phyloP scores from a whole-genome alignment of 2,329 filamentous ascomycete species.

The Magnaporthiopsis rhizophila region DNA sequence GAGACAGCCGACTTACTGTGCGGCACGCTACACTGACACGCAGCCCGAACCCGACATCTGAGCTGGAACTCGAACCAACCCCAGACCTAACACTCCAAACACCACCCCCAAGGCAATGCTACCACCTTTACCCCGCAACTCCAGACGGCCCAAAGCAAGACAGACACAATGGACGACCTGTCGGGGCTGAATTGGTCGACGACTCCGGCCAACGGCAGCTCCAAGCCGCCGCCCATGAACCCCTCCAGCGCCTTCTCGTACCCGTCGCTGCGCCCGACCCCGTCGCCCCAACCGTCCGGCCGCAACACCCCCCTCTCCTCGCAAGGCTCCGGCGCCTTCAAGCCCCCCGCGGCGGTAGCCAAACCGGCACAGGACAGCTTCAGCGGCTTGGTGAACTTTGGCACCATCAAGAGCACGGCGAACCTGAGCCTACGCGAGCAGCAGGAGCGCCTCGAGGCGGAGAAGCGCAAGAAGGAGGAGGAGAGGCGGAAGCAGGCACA shows the following conservation, averaged over 20 bases:
- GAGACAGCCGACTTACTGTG: background rate
- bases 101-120: background rate
- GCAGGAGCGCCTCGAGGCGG: slow-evolving; percentile 56
- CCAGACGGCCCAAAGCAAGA: slow-evolving; percentile 1
- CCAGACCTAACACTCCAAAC: background rate
- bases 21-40: background rate
- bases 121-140: background rate
- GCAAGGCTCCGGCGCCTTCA: slow-evolving; percentile 39
- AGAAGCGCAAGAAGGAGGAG: slow-evolving; percentile 65
- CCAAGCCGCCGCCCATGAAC: slow-evolving; percentile 36
- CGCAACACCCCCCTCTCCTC: slow-evolving; percentile 48
- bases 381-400: slow-evolving; percentile 62
- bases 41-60: background rate
- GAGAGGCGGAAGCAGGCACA: slow-evolving; percentile 65
- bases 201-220: slow-evolving; percentile 22
- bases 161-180: slow-evolving; percentile 50
- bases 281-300: slow-evolving; percentile 47
- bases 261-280: slow-evolving; percentile 45
- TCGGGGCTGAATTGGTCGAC: slow-evolving; percentile 53
- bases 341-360: slow-evolving; percentile 26
- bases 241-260: slow-evolving; percentile 34
- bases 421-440: slow-evolving; percentile 74
- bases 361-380: slow-evolving; percentile 65
- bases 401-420: slow-evolving; percentile 50
- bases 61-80: background rate